These are phyloP conservation scores for Cornus florida DNA, from an alignment of 148 eudicot genomes.

Conservation along the genomic window DNA sequence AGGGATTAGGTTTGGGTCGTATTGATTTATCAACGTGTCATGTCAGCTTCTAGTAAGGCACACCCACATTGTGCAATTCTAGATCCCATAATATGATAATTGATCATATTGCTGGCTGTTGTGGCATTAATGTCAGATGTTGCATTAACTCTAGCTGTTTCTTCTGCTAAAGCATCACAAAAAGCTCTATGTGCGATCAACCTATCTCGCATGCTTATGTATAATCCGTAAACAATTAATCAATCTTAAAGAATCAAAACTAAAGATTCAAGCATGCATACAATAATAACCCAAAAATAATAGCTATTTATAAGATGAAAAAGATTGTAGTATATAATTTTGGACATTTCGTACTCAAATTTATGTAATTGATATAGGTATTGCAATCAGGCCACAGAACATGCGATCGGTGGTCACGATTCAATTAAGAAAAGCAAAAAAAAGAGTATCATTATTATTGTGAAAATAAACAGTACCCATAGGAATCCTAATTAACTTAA, in stretches of 20 bases:
- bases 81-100: slow-evolving; percentile 45
- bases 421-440: no score
- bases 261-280: not conserved
- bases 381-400: not conserved
- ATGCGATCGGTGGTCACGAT: no score
- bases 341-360: no score
- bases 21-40: no score
- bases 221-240: not conserved
- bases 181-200: slow-evolving; percentile 94
- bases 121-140: slow-evolving; percentile 47
- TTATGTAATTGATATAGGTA: not conserved
- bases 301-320: not conserved
- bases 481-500: no score
- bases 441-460: not conserved
- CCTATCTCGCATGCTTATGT: slow-evolving; percentile 73
- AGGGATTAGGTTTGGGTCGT: no score
- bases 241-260: not conserved
- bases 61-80: slow-evolving; percentile 47
- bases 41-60: no score
- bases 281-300: not conserved
- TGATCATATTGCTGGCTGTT: slow-evolving; percentile 29
- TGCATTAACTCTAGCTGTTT: slow-evolving; percentile 81
- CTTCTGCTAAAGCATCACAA: slow-evolving; percentile 93
- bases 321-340: no score
- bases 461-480: not conserved